phyloP scores from a whole-genome alignment of 139 green algal genomes.

The Tetraselmis chui region DNA sequence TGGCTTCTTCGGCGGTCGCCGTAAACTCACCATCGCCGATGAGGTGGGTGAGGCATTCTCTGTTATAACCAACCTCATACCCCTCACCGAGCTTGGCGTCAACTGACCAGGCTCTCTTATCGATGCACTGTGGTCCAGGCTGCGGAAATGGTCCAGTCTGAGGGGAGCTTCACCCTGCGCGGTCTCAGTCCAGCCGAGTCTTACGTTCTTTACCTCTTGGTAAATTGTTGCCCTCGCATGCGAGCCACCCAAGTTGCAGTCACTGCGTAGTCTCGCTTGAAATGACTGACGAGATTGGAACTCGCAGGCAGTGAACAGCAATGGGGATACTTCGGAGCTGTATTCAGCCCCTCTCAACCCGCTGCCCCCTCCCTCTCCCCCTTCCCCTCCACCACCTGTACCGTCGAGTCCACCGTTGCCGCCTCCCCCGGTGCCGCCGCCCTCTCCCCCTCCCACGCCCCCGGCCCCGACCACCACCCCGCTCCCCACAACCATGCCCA shows the following conservation, averaged over 20 bases:
- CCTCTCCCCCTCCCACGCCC: neutral
- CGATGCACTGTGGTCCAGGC: too few species aligned
- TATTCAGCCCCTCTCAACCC: neutral
- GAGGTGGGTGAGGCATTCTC: too few species aligned
- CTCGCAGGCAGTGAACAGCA: neutral
- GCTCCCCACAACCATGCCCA: neutral
- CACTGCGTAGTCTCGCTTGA: too few species aligned
- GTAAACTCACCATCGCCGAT: too few species aligned
- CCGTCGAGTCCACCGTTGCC: neutral
- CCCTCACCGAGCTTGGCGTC: too few species aligned
- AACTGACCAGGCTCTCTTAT: too few species aligned
- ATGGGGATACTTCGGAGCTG: neutral
- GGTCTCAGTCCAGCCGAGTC: neutral
- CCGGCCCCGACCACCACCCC: neutral
- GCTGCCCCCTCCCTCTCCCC: neutral
- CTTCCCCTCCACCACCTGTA: too few species aligned
- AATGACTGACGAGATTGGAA: too few species aligned
- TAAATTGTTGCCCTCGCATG: too few species aligned
- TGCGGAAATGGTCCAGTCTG: neutral
- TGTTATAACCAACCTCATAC: too few species aligned
- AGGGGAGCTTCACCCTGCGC: neutral
- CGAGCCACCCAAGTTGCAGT: too few species aligned
- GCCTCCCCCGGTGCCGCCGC: neutral
- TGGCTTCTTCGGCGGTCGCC: neutral
- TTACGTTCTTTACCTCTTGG: neutral